A percentile compares a stretch with the other conserved stretches of the same genome.
Conservation (phyloP, 768 basidiomycete genomes). For the Suillus hirtellus region DNA sequence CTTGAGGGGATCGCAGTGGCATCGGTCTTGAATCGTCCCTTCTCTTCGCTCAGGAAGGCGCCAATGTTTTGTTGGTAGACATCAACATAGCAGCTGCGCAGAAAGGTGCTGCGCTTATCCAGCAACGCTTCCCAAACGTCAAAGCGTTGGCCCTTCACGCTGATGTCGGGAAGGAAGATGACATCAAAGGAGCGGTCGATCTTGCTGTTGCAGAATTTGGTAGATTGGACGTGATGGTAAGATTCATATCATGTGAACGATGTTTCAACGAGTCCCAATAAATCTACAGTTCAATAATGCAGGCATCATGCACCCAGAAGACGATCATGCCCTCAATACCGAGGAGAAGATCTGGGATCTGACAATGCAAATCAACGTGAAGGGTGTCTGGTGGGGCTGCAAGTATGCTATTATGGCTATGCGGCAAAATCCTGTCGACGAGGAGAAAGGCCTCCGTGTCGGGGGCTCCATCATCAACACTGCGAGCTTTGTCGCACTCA, state of each 20-base stretch:
- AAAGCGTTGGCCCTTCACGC: slow-evolving; percentile 69
- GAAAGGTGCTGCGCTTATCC: slow-evolving; percentile 63
- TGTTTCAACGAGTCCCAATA: slow-evolving; percentile 7
- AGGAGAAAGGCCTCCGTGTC: slow-evolving; percentile 71
- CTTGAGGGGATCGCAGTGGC: slow-evolving; percentile 55
- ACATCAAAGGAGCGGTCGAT: slow-evolving; percentile 82
- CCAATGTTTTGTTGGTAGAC: slow-evolving; percentile 87
- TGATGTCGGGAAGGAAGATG: slow-evolving; percentile 87
- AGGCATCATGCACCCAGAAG: slow-evolving; percentile 96
- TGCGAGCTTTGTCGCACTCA: slow-evolving; percentile 92
- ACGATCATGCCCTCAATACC: slow-evolving; percentile 94
- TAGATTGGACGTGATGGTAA: slow-evolving; percentile 92
- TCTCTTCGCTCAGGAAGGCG: slow-evolving; percentile 93
- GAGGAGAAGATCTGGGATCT: slow-evolving; percentile 96
- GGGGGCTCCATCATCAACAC: slow-evolving; percentile 98
- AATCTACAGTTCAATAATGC: slow-evolving; percentile 86
- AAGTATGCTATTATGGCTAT: slow-evolving; percentile 97
- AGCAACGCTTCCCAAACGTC: slow-evolving; percentile 65
- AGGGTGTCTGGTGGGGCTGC: slow-evolving; percentile 99
- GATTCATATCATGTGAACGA: slow-evolving; percentile 1
- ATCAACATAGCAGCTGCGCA: slow-evolving; percentile 78
- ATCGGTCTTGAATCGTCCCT: slow-evolving; percentile 96
- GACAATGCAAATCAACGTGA: slow-evolving; percentile 92
- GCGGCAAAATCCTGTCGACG: slow-evolving; percentile 87
- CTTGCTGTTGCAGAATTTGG: slow-evolving; percentile 82